phyloP scores from a whole-genome alignment of 148 eudicot genomes.

The Persicaria maculosa region DNA sequence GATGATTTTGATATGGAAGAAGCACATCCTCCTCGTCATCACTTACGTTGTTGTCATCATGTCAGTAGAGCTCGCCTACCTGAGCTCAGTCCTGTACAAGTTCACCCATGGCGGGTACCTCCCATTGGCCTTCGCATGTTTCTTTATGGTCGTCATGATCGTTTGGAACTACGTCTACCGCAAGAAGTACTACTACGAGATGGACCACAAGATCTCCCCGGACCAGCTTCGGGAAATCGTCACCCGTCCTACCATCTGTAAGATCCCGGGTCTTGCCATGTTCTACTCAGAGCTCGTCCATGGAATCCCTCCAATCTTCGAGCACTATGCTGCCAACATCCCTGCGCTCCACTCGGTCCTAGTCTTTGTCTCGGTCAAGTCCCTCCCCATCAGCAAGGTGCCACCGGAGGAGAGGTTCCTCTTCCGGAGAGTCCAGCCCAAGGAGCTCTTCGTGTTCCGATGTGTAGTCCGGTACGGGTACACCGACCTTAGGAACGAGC shows the following conservation, averaged over 20 bases:
- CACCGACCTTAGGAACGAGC: slow-evolving; percentile 18
- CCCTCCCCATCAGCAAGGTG: slow-evolving; percentile 35
- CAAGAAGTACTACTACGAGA: slow-evolving; percentile 34
- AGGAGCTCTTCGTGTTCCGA: slow-evolving; percentile 25
- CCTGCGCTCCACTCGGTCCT: slow-evolving; percentile 34
- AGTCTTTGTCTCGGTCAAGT: slow-evolving; percentile 35
- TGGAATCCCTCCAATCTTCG: slow-evolving; percentile 45
- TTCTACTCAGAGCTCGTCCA: slow-evolving; percentile 45
- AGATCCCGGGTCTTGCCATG: slow-evolving; percentile 33
- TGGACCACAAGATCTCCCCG: slow-evolving; percentile 33
- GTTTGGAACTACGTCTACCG: slow-evolving; percentile 36
- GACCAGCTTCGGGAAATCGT: slow-evolving; percentile 18
- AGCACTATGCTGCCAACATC: slow-evolving; percentile 30
- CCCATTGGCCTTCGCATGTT: slow-evolving; percentile 31
- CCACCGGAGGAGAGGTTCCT: slow-evolving; percentile 40
- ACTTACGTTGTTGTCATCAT: slow-evolving; percentile 20
- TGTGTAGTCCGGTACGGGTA: slow-evolving; percentile 52
- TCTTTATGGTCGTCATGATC: slow-evolving; percentile 29
- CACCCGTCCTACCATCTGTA: slow-evolving; percentile 13
- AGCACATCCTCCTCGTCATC: slow-evolving; percentile 22
- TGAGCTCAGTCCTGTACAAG: slow-evolving; percentile 37
- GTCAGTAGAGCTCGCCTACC: slow-evolving; percentile 29
- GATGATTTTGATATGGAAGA: slow-evolving; percentile 43
- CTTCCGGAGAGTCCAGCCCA: slow-evolving; percentile 33
- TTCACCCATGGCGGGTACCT: slow-evolving; percentile 40